Evolutionary conservation across 371 early-diverging fungal genomes (phyloP).

Genomic region (Coemansia sp.): DNA sequence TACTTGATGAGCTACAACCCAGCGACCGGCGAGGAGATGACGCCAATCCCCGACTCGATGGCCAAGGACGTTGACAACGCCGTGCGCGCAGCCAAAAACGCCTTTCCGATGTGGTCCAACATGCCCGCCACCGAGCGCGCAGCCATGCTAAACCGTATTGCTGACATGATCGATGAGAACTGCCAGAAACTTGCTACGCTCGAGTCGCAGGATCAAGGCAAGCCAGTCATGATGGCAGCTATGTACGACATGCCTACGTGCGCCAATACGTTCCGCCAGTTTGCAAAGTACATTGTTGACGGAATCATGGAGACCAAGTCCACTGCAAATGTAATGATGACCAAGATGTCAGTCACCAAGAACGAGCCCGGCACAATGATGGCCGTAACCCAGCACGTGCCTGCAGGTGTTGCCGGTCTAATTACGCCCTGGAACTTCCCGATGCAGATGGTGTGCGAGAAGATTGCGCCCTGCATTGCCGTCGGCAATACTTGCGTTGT

Average conservation of each 20-base stretch:
- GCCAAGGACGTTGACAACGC: conserved; percentile 63
- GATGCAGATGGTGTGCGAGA: conserved; percentile 71
- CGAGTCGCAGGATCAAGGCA: conserved; percentile 67
- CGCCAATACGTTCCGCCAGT: conserved; percentile 68
- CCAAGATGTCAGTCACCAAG: conserved; percentile 15
- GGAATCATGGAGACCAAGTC: conserved; percentile 12
- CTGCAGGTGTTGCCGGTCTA: conserved; percentile 69
- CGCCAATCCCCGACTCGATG: conserved; percentile 62
- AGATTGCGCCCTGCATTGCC: conserved; percentile 75
- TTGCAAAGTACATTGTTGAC: conserved; percentile 56
- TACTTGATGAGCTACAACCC: conserved; percentile 66
- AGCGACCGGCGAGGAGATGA: conserved; percentile 54
- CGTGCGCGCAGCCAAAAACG: conserved; percentile 61
- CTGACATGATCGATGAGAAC: conserved; percentile 61
- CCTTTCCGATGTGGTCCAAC: conserved; percentile 66
- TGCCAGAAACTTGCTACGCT: conserved; percentile 54
- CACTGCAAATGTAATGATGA: conserved; percentile 13
- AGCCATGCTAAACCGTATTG: conserved; percentile 56
- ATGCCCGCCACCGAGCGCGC: conserved; percentile 56
- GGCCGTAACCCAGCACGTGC: conserved; percentile 57
- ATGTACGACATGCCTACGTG: conserved; percentile 69
- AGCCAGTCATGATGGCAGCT: conserved; percentile 61
- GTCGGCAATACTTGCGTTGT: conserved; percentile 69
- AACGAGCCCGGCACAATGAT: not conserved
- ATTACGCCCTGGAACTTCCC: conserved; percentile 76